Conservation (phyloP, 805 yeast species). For the Wickerhamiella qilinensis region DNA sequence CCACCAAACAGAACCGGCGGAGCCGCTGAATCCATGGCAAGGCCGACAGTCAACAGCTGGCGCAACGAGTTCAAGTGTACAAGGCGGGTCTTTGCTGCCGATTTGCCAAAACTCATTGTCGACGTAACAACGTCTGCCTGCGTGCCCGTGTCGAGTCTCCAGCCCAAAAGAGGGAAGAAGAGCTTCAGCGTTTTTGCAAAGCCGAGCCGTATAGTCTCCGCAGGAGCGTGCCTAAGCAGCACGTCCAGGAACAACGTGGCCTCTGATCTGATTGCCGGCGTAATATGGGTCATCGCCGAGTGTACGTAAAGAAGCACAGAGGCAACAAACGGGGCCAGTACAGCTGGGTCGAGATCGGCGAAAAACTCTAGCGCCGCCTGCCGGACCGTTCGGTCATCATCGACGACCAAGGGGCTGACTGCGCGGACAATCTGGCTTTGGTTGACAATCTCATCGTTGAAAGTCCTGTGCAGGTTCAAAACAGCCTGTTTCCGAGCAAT, state of each 20-base stretch:
- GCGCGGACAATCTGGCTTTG: constrained; percentile 25
- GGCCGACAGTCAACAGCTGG: constrained; percentile 10
- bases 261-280: constrained; percentile 56
- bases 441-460: constrained; percentile 6
- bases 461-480: constrained; percentile 7
- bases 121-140: constrained; percentile 12
- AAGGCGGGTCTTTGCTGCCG: constrained; percentile 14
- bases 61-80: constrained; percentile 12
- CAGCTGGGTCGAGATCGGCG: constrained; percentile 11
- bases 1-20: constrained; percentile 26
- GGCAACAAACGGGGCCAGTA: constrained; percentile 23
- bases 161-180: constrained; percentile 54
- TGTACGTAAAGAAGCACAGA: constrained; percentile 50
- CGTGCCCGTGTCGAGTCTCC: constrained; percentile 27
- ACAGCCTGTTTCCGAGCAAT: constrained; percentile 14
- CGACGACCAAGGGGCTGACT: constrained; percentile 49
- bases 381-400: constrained; percentile 51
- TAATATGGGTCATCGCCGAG: constrained; percentile 88
- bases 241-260: constrained; percentile 52
- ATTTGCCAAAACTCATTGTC: constrained; percentile 12
- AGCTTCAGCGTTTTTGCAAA: constrained; percentile 30
- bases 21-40: constrained; percentile 2
- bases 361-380: constrained; percentile 33
- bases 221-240: constrained; percentile 42
- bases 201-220: constrained; percentile 10